A percentile compares a stretch with the other conserved stretches of the same genome.
phyloP scores from a whole-genome alignment of 2,329 filamentous ascomycete genomes.

The Colletotrichum kahawae region DNA sequence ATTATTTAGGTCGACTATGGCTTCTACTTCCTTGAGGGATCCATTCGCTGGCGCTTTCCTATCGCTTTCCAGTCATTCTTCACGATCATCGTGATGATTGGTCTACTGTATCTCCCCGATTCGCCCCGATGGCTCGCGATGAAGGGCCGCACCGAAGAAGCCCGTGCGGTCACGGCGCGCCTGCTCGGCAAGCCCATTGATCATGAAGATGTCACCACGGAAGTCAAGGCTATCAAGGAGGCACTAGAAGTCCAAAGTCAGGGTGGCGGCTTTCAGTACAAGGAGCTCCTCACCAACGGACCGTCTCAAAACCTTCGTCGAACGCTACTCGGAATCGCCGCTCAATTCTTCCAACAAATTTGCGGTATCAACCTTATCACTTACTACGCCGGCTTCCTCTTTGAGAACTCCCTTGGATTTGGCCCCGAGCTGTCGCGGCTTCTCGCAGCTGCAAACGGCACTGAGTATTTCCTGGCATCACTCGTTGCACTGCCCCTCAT shows the following conservation, averaged over 20 bases:
- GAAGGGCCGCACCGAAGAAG: constrained; percentile 32
- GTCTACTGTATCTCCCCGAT: constrained; percentile 38
- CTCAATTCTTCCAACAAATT: constrained; percentile 32
- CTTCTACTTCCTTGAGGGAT: constrained; percentile 33
- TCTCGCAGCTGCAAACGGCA: constrained; percentile 57
- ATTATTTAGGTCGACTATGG: constrained; percentile 19
- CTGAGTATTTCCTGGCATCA: constrained; percentile 44
- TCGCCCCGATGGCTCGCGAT: constrained; percentile 42
- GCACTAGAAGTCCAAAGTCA: constrained; percentile 30
- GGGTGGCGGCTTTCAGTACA: constrained; percentile 25
- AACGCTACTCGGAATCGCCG: constrained; percentile 48
- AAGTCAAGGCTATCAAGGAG: constrained; percentile 24
- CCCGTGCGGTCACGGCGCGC: constrained; percentile 27
- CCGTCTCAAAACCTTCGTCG: constrained; percentile 71
- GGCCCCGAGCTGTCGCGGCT: constrained; percentile 54
- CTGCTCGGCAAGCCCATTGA: constrained; percentile 29
- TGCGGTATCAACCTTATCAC: constrained; percentile 37
- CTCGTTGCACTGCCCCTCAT: constrained; percentile 44
- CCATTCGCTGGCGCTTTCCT: constrained; percentile 37
- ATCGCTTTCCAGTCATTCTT: constrained; percentile 35
- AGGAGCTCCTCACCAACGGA: constrained; percentile 53
- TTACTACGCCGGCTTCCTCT: constrained; percentile 36
- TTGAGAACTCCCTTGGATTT: constrained; percentile 49
- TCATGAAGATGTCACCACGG: constrained; percentile 27
- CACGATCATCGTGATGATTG: constrained; percentile 34